Conservation (phyloP, 1,139 yeast genomes). For the Pichia inconspicua region DNA sequence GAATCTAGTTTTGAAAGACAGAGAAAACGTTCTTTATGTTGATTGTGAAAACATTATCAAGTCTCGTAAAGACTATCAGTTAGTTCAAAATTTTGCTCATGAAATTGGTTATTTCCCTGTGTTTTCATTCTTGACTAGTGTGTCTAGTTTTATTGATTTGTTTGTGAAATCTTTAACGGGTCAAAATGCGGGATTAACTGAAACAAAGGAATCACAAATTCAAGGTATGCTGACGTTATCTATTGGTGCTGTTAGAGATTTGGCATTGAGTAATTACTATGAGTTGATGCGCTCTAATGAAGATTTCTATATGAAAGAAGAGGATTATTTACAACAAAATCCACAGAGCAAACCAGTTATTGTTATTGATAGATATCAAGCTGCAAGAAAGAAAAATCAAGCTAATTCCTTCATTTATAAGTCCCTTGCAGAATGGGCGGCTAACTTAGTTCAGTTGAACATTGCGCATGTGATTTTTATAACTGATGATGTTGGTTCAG, state of each 20-base stretch:
- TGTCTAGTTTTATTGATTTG: slow-evolving; percentile 74
- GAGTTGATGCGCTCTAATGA: slow-evolving; percentile 28
- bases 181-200: slow-evolving; percentile 86
- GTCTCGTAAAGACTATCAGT: slow-evolving; percentile 63
- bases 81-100: slow-evolving; percentile 59
- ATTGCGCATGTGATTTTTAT: slow-evolving; percentile 84
- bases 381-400: slow-evolving; percentile 45
- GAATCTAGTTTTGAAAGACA: slow-evolving; percentile 53
- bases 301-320: slow-evolving; percentile 46
- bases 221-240: slow-evolving; percentile 75
- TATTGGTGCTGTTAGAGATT: slow-evolving; percentile 60
- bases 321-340: slow-evolving; percentile 74
- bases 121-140: slow-evolving; percentile 83
- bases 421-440: slow-evolving; percentile 84
- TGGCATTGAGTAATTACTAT: slow-evolving; percentile 45
- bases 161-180: slow-evolving; percentile 89
- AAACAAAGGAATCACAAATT: slow-evolving; percentile 74
- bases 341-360: slow-evolving; percentile 86
- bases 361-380: slow-evolving; percentile 66
- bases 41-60: slow-evolving; percentile 76
- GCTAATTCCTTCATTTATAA: slow-evolving; percentile 63
- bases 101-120: slow-evolving; percentile 89
- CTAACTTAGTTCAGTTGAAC: slow-evolving; percentile 64
- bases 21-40: slow-evolving; percentile 54
- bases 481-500: slow-evolving; percentile 77